Evolutionary conservation across 2,329 filamentous ascomycete genomes (phyloP), one percentile per base, ranked within the genome.

Genomic region (Monosporascus sp.): DNA sequence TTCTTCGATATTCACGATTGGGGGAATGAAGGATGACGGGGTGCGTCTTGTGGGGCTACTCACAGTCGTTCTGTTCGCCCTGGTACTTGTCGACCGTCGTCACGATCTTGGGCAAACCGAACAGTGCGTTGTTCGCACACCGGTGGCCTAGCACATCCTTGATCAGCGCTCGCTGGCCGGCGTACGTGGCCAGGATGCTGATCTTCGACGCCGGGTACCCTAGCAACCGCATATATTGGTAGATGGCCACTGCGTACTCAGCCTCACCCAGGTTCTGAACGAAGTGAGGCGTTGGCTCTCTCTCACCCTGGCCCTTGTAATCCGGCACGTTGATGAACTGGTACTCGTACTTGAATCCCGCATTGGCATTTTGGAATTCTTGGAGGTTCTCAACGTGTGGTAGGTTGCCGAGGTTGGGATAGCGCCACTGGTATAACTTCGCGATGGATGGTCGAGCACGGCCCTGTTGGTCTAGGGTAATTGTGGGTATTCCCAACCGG

Each of bases 1-100:
- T 55, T 22, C 54, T 55, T 22, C 22, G 22, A 4, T 17, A 16
- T 37, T 26, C 9, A n/a, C 24, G 40, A 16, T 44, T 43, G 52
- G 26, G 20, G 48, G 2, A 37, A 52, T 54, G n/a, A 35, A n/a
- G 17, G 17, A 8, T 41, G 17, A n/a, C 19, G 27, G 46, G 24
- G 22, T 24, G 20, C 14, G 6, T 37, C 27, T 38, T 26, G 47
- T 14, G 37, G 19, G n/a, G 6, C 40, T 52, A 84, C 88, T 79
- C 79, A 94, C 90, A 97, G 67, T 99, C 94, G 72, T 99, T 99
- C 73, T 99, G 94, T 77, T 99, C 94, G 69, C 94, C 95, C 75
- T 99, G 94, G 66, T 97, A 99, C 70, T 96, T 97, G 75, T 99
- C 94, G 58, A 99, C 93, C 5, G 95, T 99, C 3, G 90, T 92